These are phyloP conservation scores for Phaeosphaeria sp. DNA, from an alignment of 2,329 filamentous ascomycete genomes.

Conservation along the genomic window DNA sequence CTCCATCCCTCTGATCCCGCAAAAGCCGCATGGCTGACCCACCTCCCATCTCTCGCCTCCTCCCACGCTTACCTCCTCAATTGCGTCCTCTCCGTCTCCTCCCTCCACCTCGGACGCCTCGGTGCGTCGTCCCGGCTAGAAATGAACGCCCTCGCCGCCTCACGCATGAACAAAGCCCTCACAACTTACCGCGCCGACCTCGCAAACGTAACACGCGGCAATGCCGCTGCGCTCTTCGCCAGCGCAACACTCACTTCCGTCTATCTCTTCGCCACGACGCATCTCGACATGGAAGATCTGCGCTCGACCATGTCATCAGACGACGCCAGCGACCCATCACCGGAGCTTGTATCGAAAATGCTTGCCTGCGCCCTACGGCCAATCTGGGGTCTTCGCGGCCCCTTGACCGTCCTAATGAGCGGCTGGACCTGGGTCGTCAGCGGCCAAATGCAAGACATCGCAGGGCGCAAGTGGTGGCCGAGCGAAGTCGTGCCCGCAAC, in stretches of 20 bases:
- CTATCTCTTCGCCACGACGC: slow-evolving; percentile 42
- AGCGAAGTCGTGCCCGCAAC: slow-evolving; percentile 25
- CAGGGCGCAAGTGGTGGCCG: slow-evolving; percentile 45
- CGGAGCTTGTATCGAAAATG: slow-evolving; percentile 35
- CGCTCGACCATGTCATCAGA: slow-evolving; percentile 29
- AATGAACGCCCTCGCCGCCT: slow-evolving; percentile 39
- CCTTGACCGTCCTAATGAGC: slow-evolving; percentile 36
- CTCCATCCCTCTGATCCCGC: slow-evolving; percentile 37
- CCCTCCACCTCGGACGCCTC: slow-evolving; percentile 53
- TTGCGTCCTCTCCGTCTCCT: slow-evolving; percentile 54
- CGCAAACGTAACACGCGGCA: slow-evolving; percentile 47
- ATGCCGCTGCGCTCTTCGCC: slow-evolving; percentile 52
- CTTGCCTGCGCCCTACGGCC: slow-evolving; percentile 31
- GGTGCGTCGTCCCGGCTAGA: slow-evolving; percentile 28
- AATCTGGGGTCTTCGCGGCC: slow-evolving; percentile 41
- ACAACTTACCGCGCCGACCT: slow-evolving; percentile 34
- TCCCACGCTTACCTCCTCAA: slow-evolving; percentile 54
- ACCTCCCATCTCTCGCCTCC: slow-evolving; percentile 48
- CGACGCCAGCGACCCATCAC: slow-evolving; percentile 21
- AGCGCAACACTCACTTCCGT: slow-evolving; percentile 41
- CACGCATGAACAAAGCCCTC: slow-evolving; percentile 44
- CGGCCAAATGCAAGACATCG: slow-evolving; percentile 34
- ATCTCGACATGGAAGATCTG: slow-evolving; percentile 38
- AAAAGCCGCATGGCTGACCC: slow-evolving; percentile 40
- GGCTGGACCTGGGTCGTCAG: slow-evolving; percentile 40